Evolutionary conservation across 1,139 yeast genomes (phyloP).

Genomic region (Debaryomyces coudertii): DNA sequence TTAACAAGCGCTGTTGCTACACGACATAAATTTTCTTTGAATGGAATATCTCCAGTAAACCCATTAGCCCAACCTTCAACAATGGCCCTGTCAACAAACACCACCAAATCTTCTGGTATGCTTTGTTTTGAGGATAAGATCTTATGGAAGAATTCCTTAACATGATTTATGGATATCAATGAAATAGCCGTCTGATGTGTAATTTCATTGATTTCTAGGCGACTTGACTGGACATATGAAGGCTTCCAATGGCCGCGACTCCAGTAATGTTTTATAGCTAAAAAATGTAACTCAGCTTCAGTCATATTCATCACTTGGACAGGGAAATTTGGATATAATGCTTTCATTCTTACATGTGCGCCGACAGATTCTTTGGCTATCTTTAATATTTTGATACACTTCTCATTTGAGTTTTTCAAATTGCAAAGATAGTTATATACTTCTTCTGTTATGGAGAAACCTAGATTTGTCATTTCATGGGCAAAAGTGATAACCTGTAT

Average conservation of each 20-base stretch:
- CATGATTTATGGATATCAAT: slow-evolving; percentile 4
- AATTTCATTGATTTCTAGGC: slow-evolving; percentile 10
- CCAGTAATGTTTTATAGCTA: slow-evolving; percentile 15
- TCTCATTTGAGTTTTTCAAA: not conserved
- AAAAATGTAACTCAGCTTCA: slow-evolving; percentile 10
- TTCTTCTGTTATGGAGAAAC: not conserved
- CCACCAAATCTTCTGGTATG: slow-evolving; percentile 2
- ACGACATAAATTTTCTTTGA: slow-evolving; percentile 15
- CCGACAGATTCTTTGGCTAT: slow-evolving; percentile 11
- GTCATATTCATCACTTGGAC: slow-evolving; percentile 14
- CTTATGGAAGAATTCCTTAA: slow-evolving; percentile 13
- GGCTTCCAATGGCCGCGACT: slow-evolving; percentile 10
- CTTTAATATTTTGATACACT: not conserved
- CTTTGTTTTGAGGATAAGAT: slow-evolving; percentile 13
- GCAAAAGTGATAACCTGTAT: not conserved
- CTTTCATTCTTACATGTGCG: slow-evolving; percentile 4
- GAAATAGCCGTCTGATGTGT: slow-evolving; percentile 1
- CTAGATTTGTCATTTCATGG: not conserved
- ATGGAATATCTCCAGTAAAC: slow-evolving; percentile 12
- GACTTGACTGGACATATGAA: slow-evolving; percentile 5
- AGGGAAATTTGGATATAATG: slow-evolving; percentile 16
- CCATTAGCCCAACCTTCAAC: slow-evolving; percentile 13
- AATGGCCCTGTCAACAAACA: not conserved
- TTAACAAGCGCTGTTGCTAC: slow-evolving; percentile 11
- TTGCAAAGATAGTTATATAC: not conserved